These are phyloP conservation scores for Oenanthe sinensis DNA, from an alignment of 129 eudicot species.

Conservation along the genomic window DNA sequence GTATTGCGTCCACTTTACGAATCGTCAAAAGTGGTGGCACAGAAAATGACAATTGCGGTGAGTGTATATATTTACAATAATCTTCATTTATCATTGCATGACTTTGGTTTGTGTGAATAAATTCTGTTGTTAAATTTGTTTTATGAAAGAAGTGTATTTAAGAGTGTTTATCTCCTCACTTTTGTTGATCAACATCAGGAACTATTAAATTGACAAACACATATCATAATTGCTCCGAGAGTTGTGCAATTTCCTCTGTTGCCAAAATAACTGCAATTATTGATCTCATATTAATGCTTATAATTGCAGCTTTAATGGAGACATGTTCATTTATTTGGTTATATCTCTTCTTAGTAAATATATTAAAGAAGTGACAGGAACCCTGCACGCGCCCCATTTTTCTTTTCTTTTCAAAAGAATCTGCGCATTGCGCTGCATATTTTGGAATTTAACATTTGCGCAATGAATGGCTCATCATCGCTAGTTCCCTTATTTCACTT, in stretches of 20 bases:
- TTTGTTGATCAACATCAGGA: background rate
- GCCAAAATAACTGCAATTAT: background rate
- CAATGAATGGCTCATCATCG: background rate
- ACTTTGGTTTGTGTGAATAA: background rate
- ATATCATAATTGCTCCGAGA: too few species aligned
- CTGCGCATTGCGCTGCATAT: background rate
- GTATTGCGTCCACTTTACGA: slow-evolving; percentile 93
- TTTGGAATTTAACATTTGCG: background rate
- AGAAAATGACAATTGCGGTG: slow-evolving; percentile 85
- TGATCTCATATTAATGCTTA: background rate
- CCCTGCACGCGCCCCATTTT: background rate
- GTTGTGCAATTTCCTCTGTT: background rate
- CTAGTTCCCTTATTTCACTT: background rate
- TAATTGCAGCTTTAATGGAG: background rate
- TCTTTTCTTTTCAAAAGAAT: background rate
- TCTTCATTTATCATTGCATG: background rate
- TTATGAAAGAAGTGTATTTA: background rate
- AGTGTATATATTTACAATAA: slow-evolving; percentile 15
- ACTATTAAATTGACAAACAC: background rate
- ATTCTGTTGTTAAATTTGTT: background rate
- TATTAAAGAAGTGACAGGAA: background rate
- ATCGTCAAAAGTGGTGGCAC: slow-evolving; percentile 87
- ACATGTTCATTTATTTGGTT: background rate
- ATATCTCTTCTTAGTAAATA: background rate
- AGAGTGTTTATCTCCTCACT: background rate